These are phyloP conservation scores for Diddensiella caesifluorescens DNA, from an alignment of 805 yeast species.

Conservation along the genomic window DNA sequence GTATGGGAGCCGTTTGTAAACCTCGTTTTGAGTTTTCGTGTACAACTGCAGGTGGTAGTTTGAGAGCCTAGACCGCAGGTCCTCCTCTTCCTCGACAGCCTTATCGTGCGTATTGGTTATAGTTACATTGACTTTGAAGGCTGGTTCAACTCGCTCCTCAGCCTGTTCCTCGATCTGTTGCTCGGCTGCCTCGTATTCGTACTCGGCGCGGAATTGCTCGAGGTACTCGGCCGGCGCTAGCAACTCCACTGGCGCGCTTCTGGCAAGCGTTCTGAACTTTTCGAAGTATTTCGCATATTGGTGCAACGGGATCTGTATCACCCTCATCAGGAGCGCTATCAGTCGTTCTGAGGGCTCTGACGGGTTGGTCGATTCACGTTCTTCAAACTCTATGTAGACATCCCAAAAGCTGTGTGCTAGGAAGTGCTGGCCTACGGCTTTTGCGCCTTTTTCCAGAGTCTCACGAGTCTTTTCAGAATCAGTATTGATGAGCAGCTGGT, in stretches of 20 bases:
- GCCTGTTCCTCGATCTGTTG: constrained; percentile 19
- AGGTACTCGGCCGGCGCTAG: constrained; percentile 31
- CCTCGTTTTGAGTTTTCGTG: constrained; percentile 44
- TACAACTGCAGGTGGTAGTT: constrained; percentile 42
- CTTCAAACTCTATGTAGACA: constrained; percentile 57
- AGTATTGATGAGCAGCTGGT: constrained; percentile 24
- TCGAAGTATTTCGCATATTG: constrained; percentile 77
- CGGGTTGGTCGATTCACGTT: constrained; percentile 35
- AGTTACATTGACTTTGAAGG: neutral
- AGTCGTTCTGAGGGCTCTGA: constrained; percentile 31
- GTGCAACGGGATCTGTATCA: constrained; percentile 59
- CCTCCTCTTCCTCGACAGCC: constrained; percentile 33
- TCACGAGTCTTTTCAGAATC: constrained; percentile 19
- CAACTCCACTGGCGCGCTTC: constrained; percentile 32
- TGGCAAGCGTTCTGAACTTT: constrained; percentile 31
- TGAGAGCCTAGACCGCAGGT: constrained; percentile 40
- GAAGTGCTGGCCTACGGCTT: constrained; percentile 62
- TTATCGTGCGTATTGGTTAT: constrained; percentile 5
- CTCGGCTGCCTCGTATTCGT: constrained; percentile 20
- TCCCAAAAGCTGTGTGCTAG: constrained; percentile 83
- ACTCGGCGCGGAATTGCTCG: constrained; percentile 29
- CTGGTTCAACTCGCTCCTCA: neutral
- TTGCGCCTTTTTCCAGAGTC: constrained; percentile 45
- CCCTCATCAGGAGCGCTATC: constrained; percentile 35
- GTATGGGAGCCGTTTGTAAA: constrained; percentile 60